phyloP scores from a whole-genome alignment of 2,329 filamentous ascomycete species.

The Fusarium sp. region DNA sequence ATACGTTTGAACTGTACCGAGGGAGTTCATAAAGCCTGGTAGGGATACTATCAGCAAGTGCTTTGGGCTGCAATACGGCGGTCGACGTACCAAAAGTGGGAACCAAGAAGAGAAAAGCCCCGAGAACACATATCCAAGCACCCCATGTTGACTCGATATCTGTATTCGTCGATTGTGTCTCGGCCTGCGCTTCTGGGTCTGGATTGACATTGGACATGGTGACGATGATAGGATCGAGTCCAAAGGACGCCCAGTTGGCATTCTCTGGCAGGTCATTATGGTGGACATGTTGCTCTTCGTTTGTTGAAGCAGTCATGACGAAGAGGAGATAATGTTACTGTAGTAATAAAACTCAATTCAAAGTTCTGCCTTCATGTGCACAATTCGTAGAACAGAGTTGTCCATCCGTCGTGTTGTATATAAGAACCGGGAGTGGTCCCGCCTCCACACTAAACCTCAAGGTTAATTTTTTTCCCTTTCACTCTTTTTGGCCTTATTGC shows the following conservation, averaged over 20 bases:
- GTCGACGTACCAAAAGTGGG: conserved; percentile 45
- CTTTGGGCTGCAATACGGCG: too few species aligned
- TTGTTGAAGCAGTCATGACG: conserved; percentile 12
- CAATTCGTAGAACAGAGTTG: neutral
- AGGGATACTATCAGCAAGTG: neutral
- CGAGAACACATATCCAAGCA: conserved; percentile 48
- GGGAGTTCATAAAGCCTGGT: conserved; percentile 63
- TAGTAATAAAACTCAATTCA: neutral
- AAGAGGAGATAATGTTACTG: too few species aligned
- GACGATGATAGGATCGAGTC: conserved; percentile 36
- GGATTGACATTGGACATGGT: conserved; percentile 35
- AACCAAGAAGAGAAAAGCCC: conserved; percentile 43
- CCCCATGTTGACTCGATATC: conserved; percentile 39
- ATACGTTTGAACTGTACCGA: conserved; percentile 66
- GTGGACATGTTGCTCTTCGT: neutral
- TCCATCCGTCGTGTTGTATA: conserved; percentile 12
- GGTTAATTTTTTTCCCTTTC: neutral
- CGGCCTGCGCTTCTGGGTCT: conserved; percentile 33
- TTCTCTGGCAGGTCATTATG: conserved; percentile 12
- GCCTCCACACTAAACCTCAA: conserved; percentile 2
- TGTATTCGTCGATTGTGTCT: conserved; percentile 18
- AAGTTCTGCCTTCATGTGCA: neutral
- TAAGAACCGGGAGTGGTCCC: conserved; percentile 24
- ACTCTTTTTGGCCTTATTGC: neutral
- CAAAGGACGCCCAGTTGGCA: conserved; percentile 30